Percentiles rank a stretch among this genome's conserved stretches.
phyloP scores from a whole-genome alignment of 768 basidiomycete species.

The Termitomyces bulborhizus region DNA sequence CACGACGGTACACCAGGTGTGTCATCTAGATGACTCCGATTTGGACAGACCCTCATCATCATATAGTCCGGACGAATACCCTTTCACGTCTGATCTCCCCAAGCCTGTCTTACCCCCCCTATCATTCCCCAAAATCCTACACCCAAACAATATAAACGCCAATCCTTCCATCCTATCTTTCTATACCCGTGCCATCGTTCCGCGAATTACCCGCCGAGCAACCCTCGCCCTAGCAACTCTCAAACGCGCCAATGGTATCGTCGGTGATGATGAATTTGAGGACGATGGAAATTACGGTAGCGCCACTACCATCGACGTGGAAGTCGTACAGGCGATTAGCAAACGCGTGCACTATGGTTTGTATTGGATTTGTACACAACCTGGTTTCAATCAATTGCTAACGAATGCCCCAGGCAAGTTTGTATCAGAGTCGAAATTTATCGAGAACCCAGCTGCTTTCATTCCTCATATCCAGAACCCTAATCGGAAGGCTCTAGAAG shows the following conservation, averaged over 20 bases:
- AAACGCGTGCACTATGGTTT: slow-evolving; percentile 97
- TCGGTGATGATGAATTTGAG: slow-evolving; percentile 63
- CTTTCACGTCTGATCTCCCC: slow-evolving; percentile 83
- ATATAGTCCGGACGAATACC: slow-evolving; percentile 92
- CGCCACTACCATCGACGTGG: slow-evolving; percentile 90
- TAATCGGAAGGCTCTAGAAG: slow-evolving; percentile 73
- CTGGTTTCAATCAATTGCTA: not conserved
- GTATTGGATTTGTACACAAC: too few relatives aligned
- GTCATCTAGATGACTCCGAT: slow-evolving; percentile 1
- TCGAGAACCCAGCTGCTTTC: slow-evolving; percentile 78
- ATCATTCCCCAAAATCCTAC: slow-evolving; percentile 69
- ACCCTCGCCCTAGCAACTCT: slow-evolving; percentile 58
- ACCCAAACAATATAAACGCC: slow-evolving; percentile 77
- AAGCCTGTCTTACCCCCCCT: slow-evolving; percentile 72
- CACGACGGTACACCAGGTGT: slow-evolving; percentile 90
- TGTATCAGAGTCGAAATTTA: slow-evolving; percentile 96
- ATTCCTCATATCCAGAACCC: slow-evolving; percentile 85
- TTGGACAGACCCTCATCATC: not conserved
- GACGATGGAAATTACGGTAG: slow-evolving; percentile 99
- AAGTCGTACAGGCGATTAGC: slow-evolving; percentile 96
- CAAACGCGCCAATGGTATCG: slow-evolving; percentile 63
- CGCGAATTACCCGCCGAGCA: slow-evolving; percentile 75
- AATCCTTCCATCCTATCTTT: slow-evolving; percentile 85
- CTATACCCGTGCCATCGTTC: slow-evolving; percentile 85
- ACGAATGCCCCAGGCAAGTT: slow-evolving; percentile 75